These are phyloP conservation scores for Saccharomycopsis oosterbeekiorum DNA, from an alignment of 805 yeast genomes.

Conservation along the genomic window DNA sequence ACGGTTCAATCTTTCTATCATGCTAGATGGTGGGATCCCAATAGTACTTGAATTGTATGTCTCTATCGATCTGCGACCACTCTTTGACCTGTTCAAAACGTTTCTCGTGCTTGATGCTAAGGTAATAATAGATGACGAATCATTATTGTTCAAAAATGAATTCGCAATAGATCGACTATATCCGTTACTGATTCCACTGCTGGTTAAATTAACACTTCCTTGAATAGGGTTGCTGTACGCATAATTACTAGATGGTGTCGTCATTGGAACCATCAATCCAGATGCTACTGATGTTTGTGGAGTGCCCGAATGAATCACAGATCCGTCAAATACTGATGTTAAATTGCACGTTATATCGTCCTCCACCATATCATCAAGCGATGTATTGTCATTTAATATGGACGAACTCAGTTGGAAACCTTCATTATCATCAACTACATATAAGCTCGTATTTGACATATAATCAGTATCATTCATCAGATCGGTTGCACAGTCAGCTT, in stretches of 20 bases:
- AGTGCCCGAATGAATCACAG: constrained; percentile 5
- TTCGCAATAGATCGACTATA: constrained; percentile 12
- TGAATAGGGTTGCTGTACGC: constrained; percentile 5
- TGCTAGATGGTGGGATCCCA: constrained; percentile 19
- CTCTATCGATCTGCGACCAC: constrained; percentile 18
- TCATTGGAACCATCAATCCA: constrained; percentile 3
- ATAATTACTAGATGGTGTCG: constrained; percentile 6
- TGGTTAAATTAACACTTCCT: background rate
- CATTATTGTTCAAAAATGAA: constrained; percentile 13
- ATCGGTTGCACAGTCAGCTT: background rate
- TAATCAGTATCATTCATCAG: background rate
- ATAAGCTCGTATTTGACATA: background rate
- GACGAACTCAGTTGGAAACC: background rate
- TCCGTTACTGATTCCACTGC: background rate
- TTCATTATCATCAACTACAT: background rate
- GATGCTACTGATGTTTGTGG: constrained; percentile 17
- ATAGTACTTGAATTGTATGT: constrained; percentile 18
- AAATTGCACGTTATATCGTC: background rate
- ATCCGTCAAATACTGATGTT: constrained; percentile 4
- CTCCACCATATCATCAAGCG: background rate
- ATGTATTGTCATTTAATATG: background rate
- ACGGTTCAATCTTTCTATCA: constrained; percentile 16
- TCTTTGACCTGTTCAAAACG: constrained; percentile 15
- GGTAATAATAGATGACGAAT: constrained; percentile 16
- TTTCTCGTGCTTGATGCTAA: constrained; percentile 16